Percentiles rank a stretch among this genome's conserved stretches.
These are phyloP conservation scores for Talaromyces sp. DNA, from an alignment of 2,329 filamentous ascomycete species.

Conservation along the genomic window DNA sequence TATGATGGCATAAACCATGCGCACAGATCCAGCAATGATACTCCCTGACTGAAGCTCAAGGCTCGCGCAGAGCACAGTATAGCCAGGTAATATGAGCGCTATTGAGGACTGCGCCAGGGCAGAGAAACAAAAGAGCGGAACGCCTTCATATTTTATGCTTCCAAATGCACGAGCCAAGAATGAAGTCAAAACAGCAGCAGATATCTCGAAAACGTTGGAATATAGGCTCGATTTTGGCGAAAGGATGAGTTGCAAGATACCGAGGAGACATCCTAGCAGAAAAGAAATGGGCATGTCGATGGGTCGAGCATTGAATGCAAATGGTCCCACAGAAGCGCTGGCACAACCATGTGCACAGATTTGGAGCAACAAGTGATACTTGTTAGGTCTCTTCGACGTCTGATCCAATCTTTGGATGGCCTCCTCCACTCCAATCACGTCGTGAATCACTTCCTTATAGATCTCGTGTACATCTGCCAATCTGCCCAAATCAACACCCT, in stretches of 20 bases:
- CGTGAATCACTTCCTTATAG: slow-evolving; percentile 54
- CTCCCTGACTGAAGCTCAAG: slow-evolving; percentile 71
- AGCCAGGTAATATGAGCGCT: slow-evolving; percentile 72
- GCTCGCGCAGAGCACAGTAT: slow-evolving; percentile 62
- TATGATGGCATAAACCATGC: slow-evolving; percentile 74
- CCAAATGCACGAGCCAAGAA: slow-evolving; percentile 71
- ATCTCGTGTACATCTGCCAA: slow-evolving; percentile 49
- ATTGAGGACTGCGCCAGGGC: slow-evolving; percentile 73
- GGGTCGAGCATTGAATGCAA: slow-evolving; percentile 74
- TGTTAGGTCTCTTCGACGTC: slow-evolving; percentile 61
- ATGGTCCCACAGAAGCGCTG: slow-evolving; percentile 74
- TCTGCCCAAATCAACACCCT: slow-evolving; percentile 48
- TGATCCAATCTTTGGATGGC: slow-evolving; percentile 47
- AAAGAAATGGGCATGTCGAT: slow-evolving; percentile 81
- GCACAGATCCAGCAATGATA: slow-evolving; percentile 70
- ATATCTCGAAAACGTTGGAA: slow-evolving; percentile 67
- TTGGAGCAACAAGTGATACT: slow-evolving; percentile 56
- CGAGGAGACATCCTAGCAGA: slow-evolving; percentile 72
- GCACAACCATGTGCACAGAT: slow-evolving; percentile 75
- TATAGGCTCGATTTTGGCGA: slow-evolving; percentile 72
- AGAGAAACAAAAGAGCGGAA: slow-evolving; percentile 68
- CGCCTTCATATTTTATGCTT: slow-evolving; percentile 54
- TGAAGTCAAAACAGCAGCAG: slow-evolving; percentile 65
- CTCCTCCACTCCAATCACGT: slow-evolving; percentile 50
- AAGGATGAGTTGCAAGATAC: slow-evolving; percentile 72